Evolutionary conservation across 805 yeast species (phyloP).

Genomic region (Lachancea lanzarotensis): DNA sequence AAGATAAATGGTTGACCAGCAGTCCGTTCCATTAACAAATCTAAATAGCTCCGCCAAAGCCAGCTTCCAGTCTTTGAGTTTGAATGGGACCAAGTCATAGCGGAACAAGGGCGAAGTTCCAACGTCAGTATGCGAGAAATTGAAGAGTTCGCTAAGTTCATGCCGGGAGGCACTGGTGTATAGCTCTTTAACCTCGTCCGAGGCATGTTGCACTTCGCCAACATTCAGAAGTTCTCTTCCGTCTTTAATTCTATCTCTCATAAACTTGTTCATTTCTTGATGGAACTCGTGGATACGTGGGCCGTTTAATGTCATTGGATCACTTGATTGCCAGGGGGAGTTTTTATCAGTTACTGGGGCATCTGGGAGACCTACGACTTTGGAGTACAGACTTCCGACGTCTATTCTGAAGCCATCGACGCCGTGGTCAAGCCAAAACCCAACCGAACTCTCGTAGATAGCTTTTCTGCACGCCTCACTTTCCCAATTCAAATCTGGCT

Average conservation of each 20-base stretch:
- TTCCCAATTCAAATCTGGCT: constrained; percentile 61
- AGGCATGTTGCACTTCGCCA: constrained; percentile 45
- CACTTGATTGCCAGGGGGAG: constrained; percentile 36
- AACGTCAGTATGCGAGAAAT: constrained; percentile 30
- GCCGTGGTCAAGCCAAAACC: constrained; percentile 50
- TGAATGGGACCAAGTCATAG: constrained; percentile 25
- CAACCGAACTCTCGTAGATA: constrained; percentile 41
- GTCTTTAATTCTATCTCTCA: constrained; percentile 32
- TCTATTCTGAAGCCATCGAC: constrained; percentile 56
- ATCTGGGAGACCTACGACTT: constrained; percentile 40
- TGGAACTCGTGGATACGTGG: constrained; percentile 55
- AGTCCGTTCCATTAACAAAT: constrained; percentile 44
- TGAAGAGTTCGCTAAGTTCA: constrained; percentile 38
- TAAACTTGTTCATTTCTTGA: constrained; percentile 38
- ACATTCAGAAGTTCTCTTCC: constrained; percentile 50
- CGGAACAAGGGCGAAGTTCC: constrained; percentile 36
- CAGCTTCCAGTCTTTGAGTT: constrained; percentile 37
- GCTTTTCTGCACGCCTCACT: constrained; percentile 31
- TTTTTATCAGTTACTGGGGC: constrained; percentile 43
- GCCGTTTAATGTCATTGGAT: constrained; percentile 35
- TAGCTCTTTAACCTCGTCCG: constrained; percentile 37
- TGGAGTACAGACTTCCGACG: constrained; percentile 47
- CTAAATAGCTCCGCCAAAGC: constrained; percentile 33
- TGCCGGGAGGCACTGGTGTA: constrained; percentile 35
- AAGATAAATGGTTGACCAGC: constrained; percentile 50